Base-by-base conservation (phyloP, 148 eudicot genomes). In the Simmondsia chinensis region DNA sequence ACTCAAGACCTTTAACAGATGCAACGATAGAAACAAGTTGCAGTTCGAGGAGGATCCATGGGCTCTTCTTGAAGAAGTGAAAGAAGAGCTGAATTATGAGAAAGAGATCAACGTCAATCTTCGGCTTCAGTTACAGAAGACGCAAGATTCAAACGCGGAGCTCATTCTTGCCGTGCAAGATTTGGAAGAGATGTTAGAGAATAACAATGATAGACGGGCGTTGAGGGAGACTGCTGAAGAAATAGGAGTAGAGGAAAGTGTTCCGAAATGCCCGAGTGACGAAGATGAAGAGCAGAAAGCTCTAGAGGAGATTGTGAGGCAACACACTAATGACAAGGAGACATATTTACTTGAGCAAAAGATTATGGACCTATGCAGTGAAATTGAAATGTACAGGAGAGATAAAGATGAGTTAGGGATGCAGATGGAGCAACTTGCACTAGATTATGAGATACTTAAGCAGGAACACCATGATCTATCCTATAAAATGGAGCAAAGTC, bases 361-460 rank as follows among this genome's bases (percentile, higher is more conserved):
- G 77, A 65, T 87, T 35, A 77, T 70, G 65, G 96, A 82, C 57
- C 69, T 77, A 42, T 66, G 75, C 47, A 61, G 68, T 49, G 99
- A 93, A 63, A 54, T 93, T 22, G 87, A 86, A 46, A 79, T 77
- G 54, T 82, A 50, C 53, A 77, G 69, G 51, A 69, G 95, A 63
- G 95, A 89, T 27, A 91, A 63, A 66, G 99, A 86, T 51, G 99
- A 93, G 33, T 43, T 86, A 8, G 96, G 86, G 69, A 68, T 83
- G 63, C 99, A 86, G 63, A 60, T 86, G 84, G 99, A 93, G 80
- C 99, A 93, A 69, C 83, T 93, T 43, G 82, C 91, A 8, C 83
- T 93, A 23, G 99, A 93, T 47, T 86, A 93, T 42, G 99, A 93
- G 53, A 82, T 93, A 44, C 33, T 86, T 52, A 93, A 86, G 78